A percentile compares a stretch with the other conserved stretches of the same genome.
Evolutionary conservation across 2,329 filamentous ascomycete species (phyloP).

Genomic region (Fusarium incarnatum): DNA sequence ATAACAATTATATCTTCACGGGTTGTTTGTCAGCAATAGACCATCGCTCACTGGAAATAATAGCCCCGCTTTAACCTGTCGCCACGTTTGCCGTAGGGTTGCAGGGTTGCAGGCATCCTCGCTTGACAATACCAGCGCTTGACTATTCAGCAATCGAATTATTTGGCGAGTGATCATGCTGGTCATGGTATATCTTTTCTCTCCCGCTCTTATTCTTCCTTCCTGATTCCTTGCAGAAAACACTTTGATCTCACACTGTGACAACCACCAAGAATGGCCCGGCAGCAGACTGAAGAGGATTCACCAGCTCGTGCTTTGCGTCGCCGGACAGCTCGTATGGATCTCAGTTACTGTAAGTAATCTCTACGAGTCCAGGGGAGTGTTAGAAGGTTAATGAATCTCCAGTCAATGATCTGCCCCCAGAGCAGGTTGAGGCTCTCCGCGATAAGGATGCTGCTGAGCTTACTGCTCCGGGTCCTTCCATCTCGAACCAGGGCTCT

Average conservation of each 20-base stretch:
- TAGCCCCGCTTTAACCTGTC: neutral
- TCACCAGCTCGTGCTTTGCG: neutral
- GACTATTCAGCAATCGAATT: neutral
- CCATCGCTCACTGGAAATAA: neutral
- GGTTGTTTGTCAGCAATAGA: neutral
- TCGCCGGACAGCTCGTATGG: neutral
- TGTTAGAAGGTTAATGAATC: neutral
- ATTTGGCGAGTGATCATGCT: neutral
- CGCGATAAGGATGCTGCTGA: neutral
- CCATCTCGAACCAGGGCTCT: neutral
- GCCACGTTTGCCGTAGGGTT: neutral
- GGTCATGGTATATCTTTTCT: neutral
- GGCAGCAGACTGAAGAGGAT: neutral
- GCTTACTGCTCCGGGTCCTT: neutral
- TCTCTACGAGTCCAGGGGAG: neutral
- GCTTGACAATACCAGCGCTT: neutral
- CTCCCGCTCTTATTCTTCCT: neutral
- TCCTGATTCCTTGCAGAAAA: neutral
- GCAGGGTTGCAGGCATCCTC: neutral
- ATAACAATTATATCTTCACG: neutral
- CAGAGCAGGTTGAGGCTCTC: neutral
- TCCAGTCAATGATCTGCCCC: neutral
- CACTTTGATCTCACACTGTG: neutral
- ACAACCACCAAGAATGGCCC: neutral
- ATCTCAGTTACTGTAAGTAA: neutral